Conservation (phyloP, 768 basidiomycete species). For the Lentinula raphanica region DNA sequence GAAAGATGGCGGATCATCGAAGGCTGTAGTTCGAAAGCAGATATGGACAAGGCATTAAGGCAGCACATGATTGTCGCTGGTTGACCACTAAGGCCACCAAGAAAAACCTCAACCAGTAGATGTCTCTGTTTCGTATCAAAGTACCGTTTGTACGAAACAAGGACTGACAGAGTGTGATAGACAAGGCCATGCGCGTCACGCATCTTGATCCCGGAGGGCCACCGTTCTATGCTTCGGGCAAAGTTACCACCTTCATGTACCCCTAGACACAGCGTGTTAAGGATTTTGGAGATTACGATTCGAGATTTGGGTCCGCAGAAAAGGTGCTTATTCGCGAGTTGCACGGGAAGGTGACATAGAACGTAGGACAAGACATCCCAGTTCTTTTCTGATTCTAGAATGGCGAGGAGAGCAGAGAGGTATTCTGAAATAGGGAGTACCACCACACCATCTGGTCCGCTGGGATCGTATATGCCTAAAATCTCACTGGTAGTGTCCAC, state of each 20-base stretch:
- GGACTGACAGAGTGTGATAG: conserved; percentile 80
- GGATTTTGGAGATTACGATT: conserved; percentile 53
- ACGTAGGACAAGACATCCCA: conserved; percentile 95
- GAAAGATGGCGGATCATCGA: conserved; percentile 74
- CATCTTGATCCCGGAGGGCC: conserved; percentile 57
- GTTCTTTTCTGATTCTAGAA: conserved; percentile 71
- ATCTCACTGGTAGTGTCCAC: conserved; percentile 63
- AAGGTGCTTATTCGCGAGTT: conserved; percentile 92
- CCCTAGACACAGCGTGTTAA: conserved; percentile 62
- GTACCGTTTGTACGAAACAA: conserved; percentile 80
- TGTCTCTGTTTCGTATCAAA: conserved; percentile 67
- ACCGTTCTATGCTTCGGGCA: conserved; percentile 49
- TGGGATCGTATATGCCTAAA: conserved; percentile 60
- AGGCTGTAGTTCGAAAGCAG: conserved; percentile 79
- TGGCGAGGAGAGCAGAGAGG: conserved; percentile 51
- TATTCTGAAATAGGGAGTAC: conserved; percentile 76
- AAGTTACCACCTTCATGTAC: conserved; percentile 52
- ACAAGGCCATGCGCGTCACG: conserved; percentile 86
- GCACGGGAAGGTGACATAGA: conserved; percentile 84
- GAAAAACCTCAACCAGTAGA: conserved; percentile 67
- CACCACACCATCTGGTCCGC: conserved; percentile 32
- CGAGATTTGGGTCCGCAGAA: conserved; percentile 87
- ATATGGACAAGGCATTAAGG: conserved; percentile 82
- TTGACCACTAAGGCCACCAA: conserved; percentile 63
- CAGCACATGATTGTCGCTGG: conserved; percentile 81